Conservation (phyloP, 371 early-diverging fungal genomes). For the Circinella minor region DNA sequence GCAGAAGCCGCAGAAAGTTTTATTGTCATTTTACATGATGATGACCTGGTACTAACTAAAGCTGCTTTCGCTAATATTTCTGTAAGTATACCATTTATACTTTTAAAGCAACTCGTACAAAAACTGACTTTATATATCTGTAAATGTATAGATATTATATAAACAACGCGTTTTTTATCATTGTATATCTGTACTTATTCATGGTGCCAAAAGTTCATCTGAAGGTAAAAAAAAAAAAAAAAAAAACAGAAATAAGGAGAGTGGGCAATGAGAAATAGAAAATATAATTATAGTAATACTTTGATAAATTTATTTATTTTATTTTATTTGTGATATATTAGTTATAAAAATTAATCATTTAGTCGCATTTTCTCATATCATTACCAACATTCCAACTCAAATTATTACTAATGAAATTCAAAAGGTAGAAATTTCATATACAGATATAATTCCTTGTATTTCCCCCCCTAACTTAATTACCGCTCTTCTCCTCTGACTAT, state of each 20-base stretch:
- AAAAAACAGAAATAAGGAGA: too few species aligned
- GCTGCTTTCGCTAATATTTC: slow-evolving; percentile 69
- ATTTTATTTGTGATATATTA: slow-evolving; percentile 9
- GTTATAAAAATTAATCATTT: slow-evolving; percentile 53
- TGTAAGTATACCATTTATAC: slow-evolving; percentile 36
- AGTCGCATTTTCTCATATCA: slow-evolving; percentile 71
- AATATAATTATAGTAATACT: too few species aligned
- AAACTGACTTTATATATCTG: not conserved
- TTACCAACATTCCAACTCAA: slow-evolving; percentile 75
- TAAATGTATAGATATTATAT: slow-evolving; percentile 73
- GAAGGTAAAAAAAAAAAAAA: slow-evolving; percentile 65
- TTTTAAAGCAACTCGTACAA: not conserved
- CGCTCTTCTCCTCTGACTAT: too few species aligned
- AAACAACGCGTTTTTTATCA: slow-evolving; percentile 84
- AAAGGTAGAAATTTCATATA: slow-evolving; percentile 46
- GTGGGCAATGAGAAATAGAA: too few species aligned
- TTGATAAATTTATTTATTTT: too few species aligned
- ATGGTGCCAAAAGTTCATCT: slow-evolving; percentile 58
- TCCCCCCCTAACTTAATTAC: not conserved
- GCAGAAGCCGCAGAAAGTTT: slow-evolving; percentile 70
- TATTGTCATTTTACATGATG: slow-evolving; percentile 70
- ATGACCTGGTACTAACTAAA: slow-evolving; percentile 71
- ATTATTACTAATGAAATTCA: slow-evolving; percentile 71
- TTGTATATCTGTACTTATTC: slow-evolving; percentile 72
- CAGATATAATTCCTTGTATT: not conserved